Evolutionary conservation across 1,139 yeast genomes (phyloP), one percentile per base, ranked within the genome.

Genomic region (Martiniozyma asiatica): DNA sequence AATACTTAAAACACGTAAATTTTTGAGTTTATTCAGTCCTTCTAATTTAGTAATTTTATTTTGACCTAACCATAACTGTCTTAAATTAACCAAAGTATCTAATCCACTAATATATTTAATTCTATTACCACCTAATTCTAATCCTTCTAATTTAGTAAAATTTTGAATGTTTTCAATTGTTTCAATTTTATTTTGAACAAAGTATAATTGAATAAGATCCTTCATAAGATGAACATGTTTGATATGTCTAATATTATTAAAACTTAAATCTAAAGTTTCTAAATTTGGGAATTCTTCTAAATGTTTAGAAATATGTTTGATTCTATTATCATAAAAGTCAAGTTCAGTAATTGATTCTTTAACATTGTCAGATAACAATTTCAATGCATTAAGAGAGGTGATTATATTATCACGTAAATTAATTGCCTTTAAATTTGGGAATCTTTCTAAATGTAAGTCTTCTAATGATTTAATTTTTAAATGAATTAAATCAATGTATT

Each of bases 91-190:
- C 35, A 82, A 58, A 2, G 50, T 45, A 11, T 65, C 66, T 45
- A 87, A 53, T 30, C 66, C 67, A 38, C 74, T 74, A 33, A 92
- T 78, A 33, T 58, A 58, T 29, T 70, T 68, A 32, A 92, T 71
- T 40, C 73, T 67, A 55, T 92, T 92, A 19, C 97, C 98, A 8
- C 98, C 99, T 25, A 92, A 61, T 52, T 92, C 99, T 36, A 89
- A 60, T 43, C 79, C 81, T 32, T 59, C 68, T 42, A 89, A 54
- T n/a, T 68, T 61, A 1, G 55, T 56, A 35, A 87, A 61, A 2
- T 65, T 61, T 9, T 68, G 73, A 31, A 92, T 47, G 42, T 77
- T 76, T 38, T 72, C 74, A 40, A 92, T 84, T 35, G 68, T 76
- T 18, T 68, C 56, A 29, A 92, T 84, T 48, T 73, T 81, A 53